Conservation (phyloP, 306 rosid species). For the Myrica gale region DNA sequence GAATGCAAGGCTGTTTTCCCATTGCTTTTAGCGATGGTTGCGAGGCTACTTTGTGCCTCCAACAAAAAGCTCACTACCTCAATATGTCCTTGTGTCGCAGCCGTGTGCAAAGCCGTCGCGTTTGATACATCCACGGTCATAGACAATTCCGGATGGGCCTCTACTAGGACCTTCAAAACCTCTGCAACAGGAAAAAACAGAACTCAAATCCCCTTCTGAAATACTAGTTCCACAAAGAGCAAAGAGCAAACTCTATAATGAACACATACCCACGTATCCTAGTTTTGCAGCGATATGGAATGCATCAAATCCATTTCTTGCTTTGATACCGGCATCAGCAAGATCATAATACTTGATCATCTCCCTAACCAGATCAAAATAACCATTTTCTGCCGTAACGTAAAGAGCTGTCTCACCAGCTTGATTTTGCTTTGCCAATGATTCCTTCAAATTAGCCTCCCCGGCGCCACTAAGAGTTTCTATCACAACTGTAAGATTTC, state of each 20-base stretch:
- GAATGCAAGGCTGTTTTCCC: conserved; percentile 95
- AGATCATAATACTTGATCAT: conserved; percentile 76
- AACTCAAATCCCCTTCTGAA: conserved; percentile 10
- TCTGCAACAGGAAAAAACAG: conserved; percentile 46
- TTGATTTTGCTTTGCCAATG: conserved; percentile 70
- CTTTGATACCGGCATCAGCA: conserved; percentile 71
- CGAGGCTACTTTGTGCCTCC: conserved; percentile 79
- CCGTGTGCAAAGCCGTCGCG: conserved; percentile 96
- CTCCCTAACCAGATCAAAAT: conserved; percentile 72
- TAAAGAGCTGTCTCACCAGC: conserved; percentile 88
- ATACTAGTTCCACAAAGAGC: conserved; percentile 15
- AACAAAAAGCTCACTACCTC: conserved; percentile 64
- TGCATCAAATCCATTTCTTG: conserved; percentile 92
- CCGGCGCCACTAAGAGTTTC: conserved; percentile 41
- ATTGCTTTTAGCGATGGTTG: conserved; percentile 85
- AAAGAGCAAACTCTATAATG: conserved; percentile 5
- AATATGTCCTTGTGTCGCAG: conserved; percentile 81
- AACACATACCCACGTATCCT: conserved; percentile 70
- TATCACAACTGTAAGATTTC: conserved; percentile 44
- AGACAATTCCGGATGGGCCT: conserved; percentile 71
- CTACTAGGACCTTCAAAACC: conserved; percentile 68
- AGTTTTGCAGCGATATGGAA: conserved; percentile 97
- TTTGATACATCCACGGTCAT: conserved; percentile 93
- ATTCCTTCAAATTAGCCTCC: conserved; percentile 48
- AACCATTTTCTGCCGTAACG: conserved; percentile 86